Evolutionary conservation across 768 basidiomycete genomes (phyloP), one percentile per base, ranked within the genome.

Genomic region (Lentinula boryana): DNA sequence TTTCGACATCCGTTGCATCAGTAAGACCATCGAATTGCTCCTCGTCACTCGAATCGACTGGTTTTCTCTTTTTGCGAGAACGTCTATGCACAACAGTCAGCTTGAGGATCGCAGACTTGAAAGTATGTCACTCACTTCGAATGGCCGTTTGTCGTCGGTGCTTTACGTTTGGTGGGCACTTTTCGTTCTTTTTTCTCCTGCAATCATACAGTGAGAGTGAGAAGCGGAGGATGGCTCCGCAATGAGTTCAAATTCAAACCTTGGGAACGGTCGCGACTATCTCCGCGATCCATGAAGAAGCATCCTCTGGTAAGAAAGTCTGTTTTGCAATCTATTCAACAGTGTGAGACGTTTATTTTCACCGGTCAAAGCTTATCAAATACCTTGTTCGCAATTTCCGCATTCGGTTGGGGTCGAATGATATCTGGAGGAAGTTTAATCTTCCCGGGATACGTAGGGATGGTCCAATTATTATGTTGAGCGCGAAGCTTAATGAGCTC

Each of bases 341-440:
- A 16, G 16, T 16, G 23, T 35, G 1, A 12, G 36, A 38, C 5
- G 13, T 38, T 38, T 8, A 13, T 13, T 5, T 8, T 38, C 36
- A 38, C 36, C 7, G 27, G 27, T 27, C 27, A 27, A 27, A 27
- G 27, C 1, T 8, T 38, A 38, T 38, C 1, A 38, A 3, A 51
- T 49, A 85, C 91, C 80, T 87, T 79, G 61, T 84, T 84, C 0
- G 82, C 82, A 0, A 83, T 83, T 48, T 90, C 91, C 2, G 81
- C 70, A 64, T 73, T 85, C 1, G 88, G 85, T 51, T 95, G 75
- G 1, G 86, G 75, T 32, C 85, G 82, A 62, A 98, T 81, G 51
- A 97, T 91, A 69, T 97, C 95, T 13, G 78, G 68, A 0, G 95
- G 96, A 18, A 98, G 72, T 64, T 84, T 83, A 48, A 95, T 73